Evolutionary conservation across 192 early-diverging fungal genomes (phyloP).

Genomic region (Dimargaris cristalligena): DNA sequence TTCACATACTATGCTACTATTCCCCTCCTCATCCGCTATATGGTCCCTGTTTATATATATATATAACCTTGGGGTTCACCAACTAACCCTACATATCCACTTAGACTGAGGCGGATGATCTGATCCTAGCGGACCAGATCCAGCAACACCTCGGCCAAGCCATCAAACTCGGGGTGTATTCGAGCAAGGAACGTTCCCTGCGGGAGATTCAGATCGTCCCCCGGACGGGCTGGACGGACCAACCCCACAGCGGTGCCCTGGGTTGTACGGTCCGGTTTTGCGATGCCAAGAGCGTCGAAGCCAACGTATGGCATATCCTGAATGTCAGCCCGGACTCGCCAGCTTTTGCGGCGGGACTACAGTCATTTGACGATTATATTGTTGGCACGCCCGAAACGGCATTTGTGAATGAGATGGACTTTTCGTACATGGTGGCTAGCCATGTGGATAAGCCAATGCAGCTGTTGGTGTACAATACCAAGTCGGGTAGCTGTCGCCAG

Average conservation of each 20-base stretch:
- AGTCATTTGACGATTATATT: constrained; percentile 51
- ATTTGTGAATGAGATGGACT: constrained; percentile 41
- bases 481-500: constrained; percentile 41
- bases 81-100: constrained; percentile 1
- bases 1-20: no score
- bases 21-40: no score
- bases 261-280: constrained; percentile 52
- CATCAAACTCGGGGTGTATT: not conserved
- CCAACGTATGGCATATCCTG: constrained; percentile 50
- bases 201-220: constrained; percentile 28
- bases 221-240: constrained; percentile 17
- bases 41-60: no score
- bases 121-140: not conserved
- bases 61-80: no score
- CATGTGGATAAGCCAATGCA: constrained; percentile 37
- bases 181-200: not conserved
- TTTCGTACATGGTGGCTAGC: constrained; percentile 43
- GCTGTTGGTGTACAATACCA: constrained; percentile 51
- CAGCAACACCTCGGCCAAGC: not conserved
- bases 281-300: constrained; percentile 21
- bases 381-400: constrained; percentile 45
- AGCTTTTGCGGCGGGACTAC: constrained; percentile 47
- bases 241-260: constrained; percentile 24
- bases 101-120: not conserved
- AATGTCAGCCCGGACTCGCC: constrained; percentile 48